Evolutionary conservation across 352 stramenopile species (phyloP), one percentile per base, ranked within the genome.

Genomic region (Phytophthora boehmeriae): DNA sequence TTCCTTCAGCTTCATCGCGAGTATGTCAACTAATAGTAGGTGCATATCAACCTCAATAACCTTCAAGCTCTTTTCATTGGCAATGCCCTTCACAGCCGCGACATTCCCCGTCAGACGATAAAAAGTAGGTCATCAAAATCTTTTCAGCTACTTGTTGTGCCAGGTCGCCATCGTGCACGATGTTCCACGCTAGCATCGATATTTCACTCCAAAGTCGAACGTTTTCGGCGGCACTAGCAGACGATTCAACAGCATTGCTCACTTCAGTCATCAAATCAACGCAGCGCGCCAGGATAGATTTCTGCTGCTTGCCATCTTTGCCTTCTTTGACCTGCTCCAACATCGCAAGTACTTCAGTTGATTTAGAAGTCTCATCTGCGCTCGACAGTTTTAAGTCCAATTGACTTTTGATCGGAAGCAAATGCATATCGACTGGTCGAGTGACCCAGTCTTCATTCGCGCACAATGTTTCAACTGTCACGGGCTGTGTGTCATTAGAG

Each of bases 251-350:
- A 20, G 19, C n/a, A n/a, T 35, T 53, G 48, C 43, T 61, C 1
- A 63, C 48, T 23, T 59, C 43, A 4, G 32, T 54, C 60, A 76
- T 67, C 36, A 56, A 19, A 28, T 64, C 57, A 30, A 81, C 41
- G 23, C 71, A 70, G 0, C 61, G 60, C 17, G 53, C 42, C 13
- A 84, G 32, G 13, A 54, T 65, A 14, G 44, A 49, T 32, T 47
- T 39, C 20, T 77, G 68, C 19, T 77, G 72, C 0, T 68, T 54
- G 1, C 20, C 42, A 25, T 95, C 84, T 27, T 88, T 88, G 16
- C 54, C 66, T 8, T 93, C 87, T 56, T 85, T 84, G 4, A 89
- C 60, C 43, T 95, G 85, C 49, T 96, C 90, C 5, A 97, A 32
- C 27, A 92, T 64, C 0, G 75, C 58, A 8, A 80, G 53, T 1